Evolutionary conservation across 2,329 filamentous ascomycete genomes (phyloP), one percentile per base, ranked within the genome.

Genomic region (Cercospora janseana): DNA sequence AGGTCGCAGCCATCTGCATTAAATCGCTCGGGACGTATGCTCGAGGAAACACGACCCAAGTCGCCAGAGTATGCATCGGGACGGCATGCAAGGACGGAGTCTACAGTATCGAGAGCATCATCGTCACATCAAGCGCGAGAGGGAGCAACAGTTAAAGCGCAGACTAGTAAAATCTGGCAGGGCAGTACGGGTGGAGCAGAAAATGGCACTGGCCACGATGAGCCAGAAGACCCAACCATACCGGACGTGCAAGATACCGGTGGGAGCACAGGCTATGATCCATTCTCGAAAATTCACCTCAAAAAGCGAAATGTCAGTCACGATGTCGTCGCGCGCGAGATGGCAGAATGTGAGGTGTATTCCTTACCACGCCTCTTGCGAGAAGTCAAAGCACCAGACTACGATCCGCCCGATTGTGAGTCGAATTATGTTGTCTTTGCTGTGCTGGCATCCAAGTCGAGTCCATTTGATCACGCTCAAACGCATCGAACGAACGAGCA

Each of bases 351-450:
- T 68, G 88, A 86, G 45, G 76, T 86, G 2, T 86, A 90, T 60
- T 79, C 79, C 1, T 79, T 98, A 54, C 87, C 92, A 4, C 87
- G 94, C 57, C 75, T 98, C 4, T 74, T 97, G 8, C 85, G 83
- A 60, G 79, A 80, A 9, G 83, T 98, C 56, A 95, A 91, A 69
- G 82, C 83, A 1, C 93, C 93, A 0, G 79, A 87, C 24, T 98
- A 88, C 66, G 80, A 87, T 27, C 79, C 92, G 0, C 83, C 83
- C 3, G 91, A 94, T 52, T 77, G 90, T 45, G 89, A 96, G 63
- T 83, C 87, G 46, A 92, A 98, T 67, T 87, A 91, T 63, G 89
- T 98, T 6, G 80, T 97, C 2, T 85, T 97, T 62, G 93, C 83
- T 6, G 85, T 96, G 51, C 80, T 98, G 16, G 89, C 88, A 5